These are phyloP conservation scores for Rhytidhysteron rufulum DNA, from an alignment of 2,329 filamentous ascomycete species.

Conservation along the genomic window DNA sequence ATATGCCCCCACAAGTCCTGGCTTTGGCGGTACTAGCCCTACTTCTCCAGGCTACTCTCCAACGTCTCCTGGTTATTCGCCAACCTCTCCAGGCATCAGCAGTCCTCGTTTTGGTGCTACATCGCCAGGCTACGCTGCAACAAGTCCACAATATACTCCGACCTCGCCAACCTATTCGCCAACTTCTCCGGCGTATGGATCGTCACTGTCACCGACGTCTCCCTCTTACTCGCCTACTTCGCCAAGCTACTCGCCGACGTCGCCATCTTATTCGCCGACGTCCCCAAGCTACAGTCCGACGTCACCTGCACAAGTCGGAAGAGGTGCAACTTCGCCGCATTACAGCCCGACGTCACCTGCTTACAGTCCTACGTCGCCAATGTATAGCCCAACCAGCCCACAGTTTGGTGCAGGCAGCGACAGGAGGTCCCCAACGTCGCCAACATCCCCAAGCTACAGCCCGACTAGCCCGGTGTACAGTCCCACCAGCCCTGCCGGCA, in stretches of 20 bases:
- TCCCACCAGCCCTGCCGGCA: slow-evolving; percentile 52
- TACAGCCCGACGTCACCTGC: slow-evolving; percentile 56
- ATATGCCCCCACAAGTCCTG: slow-evolving; percentile 66
- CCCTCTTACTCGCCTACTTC: slow-evolving; percentile 52
- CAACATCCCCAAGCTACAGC: slow-evolving; percentile 68
- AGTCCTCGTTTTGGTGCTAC: slow-evolving; percentile 50
- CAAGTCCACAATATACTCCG: slow-evolving; percentile 67
- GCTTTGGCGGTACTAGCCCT: slow-evolving; percentile 55
- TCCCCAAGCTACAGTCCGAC: slow-evolving; percentile 60
- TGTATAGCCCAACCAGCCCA: slow-evolving; percentile 55
- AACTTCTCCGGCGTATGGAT: slow-evolving; percentile 55
- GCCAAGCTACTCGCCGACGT: slow-evolving; percentile 49
- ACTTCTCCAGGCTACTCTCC: slow-evolving; percentile 37
- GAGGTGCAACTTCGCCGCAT: slow-evolving; percentile 39
- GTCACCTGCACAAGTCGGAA: slow-evolving; percentile 45
- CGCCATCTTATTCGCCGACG: slow-evolving; percentile 49
- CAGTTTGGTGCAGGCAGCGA: slow-evolving; percentile 33
- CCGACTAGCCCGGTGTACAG: slow-evolving; percentile 60
- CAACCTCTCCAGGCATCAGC: slow-evolving; percentile 43
- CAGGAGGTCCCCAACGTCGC: slow-evolving; percentile 49
- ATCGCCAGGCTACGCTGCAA: slow-evolving; percentile 40
- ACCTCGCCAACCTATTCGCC: slow-evolving; percentile 57
- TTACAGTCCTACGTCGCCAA: slow-evolving; percentile 52
- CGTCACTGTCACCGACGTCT: slow-evolving; percentile 54
- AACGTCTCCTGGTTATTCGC: slow-evolving; percentile 58